These are phyloP conservation scores for Citrus cavaleriei DNA, from an alignment of 345 rosid species.

Conservation along the genomic window DNA sequence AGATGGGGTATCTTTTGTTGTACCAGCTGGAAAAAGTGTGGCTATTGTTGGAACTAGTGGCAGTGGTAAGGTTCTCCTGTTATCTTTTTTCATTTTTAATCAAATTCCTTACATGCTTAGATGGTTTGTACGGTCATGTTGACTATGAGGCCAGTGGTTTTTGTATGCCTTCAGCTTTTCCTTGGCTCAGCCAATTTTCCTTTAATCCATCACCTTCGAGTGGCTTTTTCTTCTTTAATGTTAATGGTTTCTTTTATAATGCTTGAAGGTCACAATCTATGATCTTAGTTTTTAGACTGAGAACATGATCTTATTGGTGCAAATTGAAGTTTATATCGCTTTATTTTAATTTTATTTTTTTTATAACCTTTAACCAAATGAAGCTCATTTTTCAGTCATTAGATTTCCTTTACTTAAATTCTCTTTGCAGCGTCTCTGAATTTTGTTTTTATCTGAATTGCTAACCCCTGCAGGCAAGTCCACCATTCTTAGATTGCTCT, in stretches of 20 bases:
- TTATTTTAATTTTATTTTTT: no score
- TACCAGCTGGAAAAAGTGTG: slow-evolving; percentile 94
- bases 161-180: not conserved
- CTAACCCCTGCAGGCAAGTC: slow-evolving; percentile 79
- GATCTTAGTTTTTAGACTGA: not conserved
- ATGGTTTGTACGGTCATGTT: not conserved
- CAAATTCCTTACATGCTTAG: not conserved
- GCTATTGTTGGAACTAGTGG: slow-evolving; percentile 99
- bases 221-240: not conserved
- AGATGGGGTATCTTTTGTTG: slow-evolving; percentile 83
- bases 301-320: not conserved
- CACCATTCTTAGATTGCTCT: slow-evolving; percentile 87
- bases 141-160: not conserved
- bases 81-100: not conserved
- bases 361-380: not conserved
- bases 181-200: not conserved
- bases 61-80: slow-evolving; percentile 58
- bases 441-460: slow-evolving; percentile 14
- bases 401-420: slow-evolving; percentile 3
- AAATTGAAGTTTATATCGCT: not conserved
- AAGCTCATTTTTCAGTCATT: not conserved
- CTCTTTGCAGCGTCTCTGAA: slow-evolving; percentile 11
- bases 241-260: not conserved
- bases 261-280: not conserved
- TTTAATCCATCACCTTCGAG: no score